phyloP scores from a whole-genome alignment of 352 stramenopile species.

The Phytophthora fragariaefolia region DNA sequence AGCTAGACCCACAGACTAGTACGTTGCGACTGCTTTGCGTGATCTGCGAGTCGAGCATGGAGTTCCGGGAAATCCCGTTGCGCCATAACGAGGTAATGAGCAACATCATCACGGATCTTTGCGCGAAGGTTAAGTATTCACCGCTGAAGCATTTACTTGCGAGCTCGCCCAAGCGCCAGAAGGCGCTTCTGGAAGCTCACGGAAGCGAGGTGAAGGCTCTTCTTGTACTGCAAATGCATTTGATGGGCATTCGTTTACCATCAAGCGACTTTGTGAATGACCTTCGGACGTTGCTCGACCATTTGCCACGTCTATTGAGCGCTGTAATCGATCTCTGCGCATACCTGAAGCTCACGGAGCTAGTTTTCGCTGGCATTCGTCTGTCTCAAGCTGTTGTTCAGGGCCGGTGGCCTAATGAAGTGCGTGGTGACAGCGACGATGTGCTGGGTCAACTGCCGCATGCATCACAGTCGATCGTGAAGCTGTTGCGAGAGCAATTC shows the following conservation, averaged over 20 bases:
- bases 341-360: slow-evolving; percentile 49
- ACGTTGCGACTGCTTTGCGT: slow-evolving; percentile 53
- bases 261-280: slow-evolving; percentile 99
- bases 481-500: slow-evolving; percentile 37
- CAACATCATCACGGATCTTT: slow-evolving; percentile 59
- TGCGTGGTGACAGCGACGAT: slow-evolving; percentile 5
- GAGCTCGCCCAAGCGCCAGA: slow-evolving; percentile 55
- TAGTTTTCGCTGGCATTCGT: slow-evolving; percentile 63
- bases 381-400: slow-evolving; percentile 67
- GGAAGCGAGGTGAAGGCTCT: slow-evolving; percentile 87
- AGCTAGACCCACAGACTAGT: slow-evolving; percentile 3
- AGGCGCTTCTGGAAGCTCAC: slow-evolving; percentile 70
- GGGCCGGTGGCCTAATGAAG: slow-evolving; percentile 50
- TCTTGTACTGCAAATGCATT: slow-evolving; percentile 95
- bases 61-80: slow-evolving; percentile 96
- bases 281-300: slow-evolving; percentile 95
- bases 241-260: slow-evolving; percentile 92
- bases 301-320: slow-evolving; percentile 94
- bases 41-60: slow-evolving; percentile 76
- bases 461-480: slow-evolving; percentile 37
- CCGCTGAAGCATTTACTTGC: slow-evolving; percentile 64
- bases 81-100: slow-evolving; percentile 98
- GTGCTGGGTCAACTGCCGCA: slow-evolving; percentile 60
- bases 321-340: slow-evolving; percentile 92
- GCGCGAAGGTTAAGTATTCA: slow-evolving; percentile 63